Conservation (phyloP, 169 alveolate species). For the Plasmodium inui region DNA sequence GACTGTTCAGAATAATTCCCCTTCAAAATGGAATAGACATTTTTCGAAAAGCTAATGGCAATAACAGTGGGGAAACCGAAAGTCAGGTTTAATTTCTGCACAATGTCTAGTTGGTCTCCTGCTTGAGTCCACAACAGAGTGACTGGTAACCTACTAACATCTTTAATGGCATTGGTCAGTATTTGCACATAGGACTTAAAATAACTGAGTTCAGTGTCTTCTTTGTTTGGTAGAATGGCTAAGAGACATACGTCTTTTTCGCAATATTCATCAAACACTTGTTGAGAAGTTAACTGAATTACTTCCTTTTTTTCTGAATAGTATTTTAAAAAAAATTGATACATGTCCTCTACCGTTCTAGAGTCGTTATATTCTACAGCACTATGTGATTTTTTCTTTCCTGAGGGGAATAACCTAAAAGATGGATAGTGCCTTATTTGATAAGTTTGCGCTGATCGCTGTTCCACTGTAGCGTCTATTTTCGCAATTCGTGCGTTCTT, state of each 20-base stretch:
- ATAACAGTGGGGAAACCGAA: constrained; percentile 94
- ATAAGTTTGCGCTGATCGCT: constrained; percentile 78
- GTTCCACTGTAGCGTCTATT: constrained; percentile 86
- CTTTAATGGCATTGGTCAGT: constrained; percentile 85
- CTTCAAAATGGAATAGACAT: constrained; percentile 68
- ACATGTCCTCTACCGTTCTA: constrained; percentile 88
- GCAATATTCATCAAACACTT: constrained; percentile 84
- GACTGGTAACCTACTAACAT: constrained; percentile 87
- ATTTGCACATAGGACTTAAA: constrained; percentile 87
- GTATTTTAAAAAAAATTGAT: constrained; percentile 85
- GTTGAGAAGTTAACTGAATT: constrained; percentile 77
- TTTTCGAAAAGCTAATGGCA: constrained; percentile 87
- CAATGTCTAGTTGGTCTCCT: constrained; percentile 91
- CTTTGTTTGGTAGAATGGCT: constrained; percentile 92
- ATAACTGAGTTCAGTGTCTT: constrained; percentile 88
- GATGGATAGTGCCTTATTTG: constrained; percentile 88
- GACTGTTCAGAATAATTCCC: constrained; percentile 75
- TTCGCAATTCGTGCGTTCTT: constrained; percentile 84
- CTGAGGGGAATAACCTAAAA: constrained; percentile 89
- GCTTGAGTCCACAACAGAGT: constrained; percentile 93
- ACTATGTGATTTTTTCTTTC: constrained; percentile 81
- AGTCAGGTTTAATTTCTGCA: constrained; percentile 87
- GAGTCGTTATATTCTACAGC: constrained; percentile 89
- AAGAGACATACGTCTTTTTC: constrained; percentile 88
- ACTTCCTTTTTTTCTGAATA: constrained; percentile 71